A percentile compares a stretch with the other conserved stretches of the same genome.
phyloP scores from a whole-genome alignment of 106 monocot species.

The Dendrobium officinale region DNA sequence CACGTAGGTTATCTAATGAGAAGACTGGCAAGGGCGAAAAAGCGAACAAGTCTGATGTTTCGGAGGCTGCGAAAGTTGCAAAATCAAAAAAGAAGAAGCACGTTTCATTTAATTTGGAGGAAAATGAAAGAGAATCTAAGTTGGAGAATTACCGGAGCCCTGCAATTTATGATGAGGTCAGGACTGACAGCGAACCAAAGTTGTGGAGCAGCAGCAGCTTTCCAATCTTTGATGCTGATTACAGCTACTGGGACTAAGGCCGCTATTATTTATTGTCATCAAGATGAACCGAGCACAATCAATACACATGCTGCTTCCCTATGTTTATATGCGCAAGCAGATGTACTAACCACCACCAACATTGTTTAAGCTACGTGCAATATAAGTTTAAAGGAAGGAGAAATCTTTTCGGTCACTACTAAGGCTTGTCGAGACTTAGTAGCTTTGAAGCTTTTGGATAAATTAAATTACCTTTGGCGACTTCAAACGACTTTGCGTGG shows the following conservation, averaged over 20 bases:
- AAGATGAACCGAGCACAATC: neutral
- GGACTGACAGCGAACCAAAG: neutral
- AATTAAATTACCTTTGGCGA: too few relatives aligned
- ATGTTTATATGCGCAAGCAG: too few relatives aligned
- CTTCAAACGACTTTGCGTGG: too few relatives aligned
- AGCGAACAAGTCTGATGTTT: neutral
- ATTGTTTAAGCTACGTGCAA: too few relatives aligned
- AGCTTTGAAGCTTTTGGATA: too few relatives aligned
- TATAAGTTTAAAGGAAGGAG: too few relatives aligned
- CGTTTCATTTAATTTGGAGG: constrained; percentile 2
- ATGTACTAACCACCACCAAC: too few relatives aligned
- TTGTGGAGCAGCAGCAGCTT: constrained; percentile 6
- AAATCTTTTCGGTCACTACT: too few relatives aligned
- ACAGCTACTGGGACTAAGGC: neutral
- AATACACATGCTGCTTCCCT: neutral
- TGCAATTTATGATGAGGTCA: neutral
- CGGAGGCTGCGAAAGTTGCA: neutral
- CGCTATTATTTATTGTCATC: neutral
- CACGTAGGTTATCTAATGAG: neutral
- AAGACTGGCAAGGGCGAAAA: neutral
- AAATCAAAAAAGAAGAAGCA: constrained; percentile 10
- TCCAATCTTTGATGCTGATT: neutral
- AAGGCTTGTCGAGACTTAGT: too few relatives aligned
- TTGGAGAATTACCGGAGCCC: neutral
- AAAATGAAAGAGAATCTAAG: constrained; percentile 1